Percentiles rank a stretch among this genome's conserved stretches.
These are phyloP conservation scores for Dictyostelium brefeldianum DNA, from an alignment of 78 protist species.

Conservation along the genomic window DNA sequence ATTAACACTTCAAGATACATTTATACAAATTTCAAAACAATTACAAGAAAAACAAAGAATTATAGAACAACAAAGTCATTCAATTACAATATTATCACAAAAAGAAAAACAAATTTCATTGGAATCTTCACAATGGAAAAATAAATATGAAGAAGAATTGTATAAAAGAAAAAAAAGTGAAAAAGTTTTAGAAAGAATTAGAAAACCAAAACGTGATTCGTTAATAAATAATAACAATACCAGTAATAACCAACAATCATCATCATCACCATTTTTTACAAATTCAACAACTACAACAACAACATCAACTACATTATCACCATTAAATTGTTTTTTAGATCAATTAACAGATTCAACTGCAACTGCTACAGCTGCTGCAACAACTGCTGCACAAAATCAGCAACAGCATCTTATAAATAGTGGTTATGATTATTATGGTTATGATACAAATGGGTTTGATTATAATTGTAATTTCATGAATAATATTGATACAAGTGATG, in stretches of 20 bases:
- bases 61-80: slow-evolving; percentile 43
- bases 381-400: background rate
- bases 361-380: background rate
- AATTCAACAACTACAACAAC: background rate
- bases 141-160: slow-evolving; percentile 76
- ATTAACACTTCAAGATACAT: slow-evolving; percentile 47
- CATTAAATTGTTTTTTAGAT: background rate
- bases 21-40: slow-evolving; percentile 42
- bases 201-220: slow-evolving; percentile 31
- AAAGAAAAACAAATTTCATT: slow-evolving; percentile 45
- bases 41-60: slow-evolving; percentile 56
- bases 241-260: background rate
- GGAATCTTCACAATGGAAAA: slow-evolving; percentile 61
- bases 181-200: slow-evolving; percentile 53
- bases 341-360: background rate
- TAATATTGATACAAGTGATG: slow-evolving; percentile 23
- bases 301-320: background rate
- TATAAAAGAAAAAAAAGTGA: slow-evolving; percentile 78
- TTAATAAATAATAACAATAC: background rate
- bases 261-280: background rate
- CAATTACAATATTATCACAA: slow-evolving; percentile 23
- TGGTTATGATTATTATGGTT: background rate
- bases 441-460: background rate
- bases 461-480: slow-evolving; percentile 6
- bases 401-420: background rate